Evolutionary conservation across 192 early-diverging fungal species (phyloP).

Genomic region (Haplosporangium gracile): DNA sequence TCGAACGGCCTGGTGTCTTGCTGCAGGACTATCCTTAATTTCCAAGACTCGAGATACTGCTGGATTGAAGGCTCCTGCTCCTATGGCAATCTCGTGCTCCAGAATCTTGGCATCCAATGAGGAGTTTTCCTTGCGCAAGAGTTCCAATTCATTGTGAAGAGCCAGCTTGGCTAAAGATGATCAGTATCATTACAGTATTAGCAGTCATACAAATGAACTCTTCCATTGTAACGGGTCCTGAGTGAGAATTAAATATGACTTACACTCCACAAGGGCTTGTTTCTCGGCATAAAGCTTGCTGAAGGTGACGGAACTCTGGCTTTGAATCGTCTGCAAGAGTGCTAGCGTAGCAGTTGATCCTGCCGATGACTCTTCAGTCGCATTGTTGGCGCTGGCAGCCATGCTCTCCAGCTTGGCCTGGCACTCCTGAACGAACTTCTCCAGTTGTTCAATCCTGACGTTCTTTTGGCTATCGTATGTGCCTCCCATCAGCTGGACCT

Average conservation of each 20-base stretch:
- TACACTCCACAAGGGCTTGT: conserved; percentile 38
- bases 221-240: not conserved
- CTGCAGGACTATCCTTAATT: conserved; percentile 83
- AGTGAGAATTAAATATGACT: not conserved
- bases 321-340: conserved; percentile 23
- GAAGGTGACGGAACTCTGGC: not conserved
- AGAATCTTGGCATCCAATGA: conserved; percentile 67
- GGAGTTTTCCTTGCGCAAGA: conserved; percentile 50
- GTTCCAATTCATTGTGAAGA: conserved; percentile 32
- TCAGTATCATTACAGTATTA: not conserved
- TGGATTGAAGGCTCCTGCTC: conserved; percentile 72
- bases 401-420: conserved; percentile 53
- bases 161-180: conserved; percentile 13
- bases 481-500: conserved; percentile 60
- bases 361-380: not conserved
- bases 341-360: not conserved
- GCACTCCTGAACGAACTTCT: conserved; percentile 72
- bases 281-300: conserved; percentile 25
- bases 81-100: conserved; percentile 73
- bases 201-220: not conserved
- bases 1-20: conserved; percentile 75
- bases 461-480: conserved; percentile 72
- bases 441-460: conserved; percentile 70
- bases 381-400: not conserved
- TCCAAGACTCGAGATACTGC: conserved; percentile 74